Evolutionary conservation across 2,329 filamentous ascomycete species (phyloP).

Genomic region (Phyllosticta paracitricarpa): DNA sequence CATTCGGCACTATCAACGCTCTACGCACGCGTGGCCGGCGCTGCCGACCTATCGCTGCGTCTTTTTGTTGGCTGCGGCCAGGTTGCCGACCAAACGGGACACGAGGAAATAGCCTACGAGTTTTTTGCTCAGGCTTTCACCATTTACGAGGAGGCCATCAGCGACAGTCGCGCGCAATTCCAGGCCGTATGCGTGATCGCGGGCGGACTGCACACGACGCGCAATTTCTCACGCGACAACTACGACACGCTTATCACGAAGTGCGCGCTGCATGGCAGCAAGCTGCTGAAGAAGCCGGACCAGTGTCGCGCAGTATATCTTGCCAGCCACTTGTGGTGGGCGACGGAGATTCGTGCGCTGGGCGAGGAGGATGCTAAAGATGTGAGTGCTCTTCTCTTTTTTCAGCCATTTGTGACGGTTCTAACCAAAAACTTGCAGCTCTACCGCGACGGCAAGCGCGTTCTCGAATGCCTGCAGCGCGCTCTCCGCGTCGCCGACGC

Average conservation of each 20-base stretch:
- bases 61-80: constrained; percentile 88
- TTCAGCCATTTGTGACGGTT: neutral
- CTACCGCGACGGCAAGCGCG: constrained; percentile 94
- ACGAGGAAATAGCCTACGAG: constrained; percentile 94
- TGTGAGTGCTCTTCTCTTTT: constrained; percentile 42
- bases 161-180: constrained; percentile 93
- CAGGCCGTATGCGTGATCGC: constrained; percentile 95
- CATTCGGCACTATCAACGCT: constrained; percentile 79
- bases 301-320: constrained; percentile 95
- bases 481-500: constrained; percentile 93
- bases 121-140: constrained; percentile 98
- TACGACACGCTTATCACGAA: constrained; percentile 99
- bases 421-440: constrained; percentile 44
- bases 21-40: constrained; percentile 77
- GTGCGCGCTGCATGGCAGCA: constrained; percentile 91
- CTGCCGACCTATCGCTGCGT: constrained; percentile 78
- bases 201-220: constrained; percentile 74
- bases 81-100: constrained; percentile 80
- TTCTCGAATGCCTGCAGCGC: constrained; percentile 90
- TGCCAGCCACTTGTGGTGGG: constrained; percentile 97
- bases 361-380: constrained; percentile 72
- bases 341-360: constrained; percentile 67
- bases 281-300: constrained; percentile 93
- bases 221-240: constrained; percentile 91
- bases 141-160: constrained; percentile 92